These are phyloP conservation scores for Botrytis pseudocinerea DNA, from an alignment of 2,329 filamentous ascomycete species.

Conservation along the genomic window DNA sequence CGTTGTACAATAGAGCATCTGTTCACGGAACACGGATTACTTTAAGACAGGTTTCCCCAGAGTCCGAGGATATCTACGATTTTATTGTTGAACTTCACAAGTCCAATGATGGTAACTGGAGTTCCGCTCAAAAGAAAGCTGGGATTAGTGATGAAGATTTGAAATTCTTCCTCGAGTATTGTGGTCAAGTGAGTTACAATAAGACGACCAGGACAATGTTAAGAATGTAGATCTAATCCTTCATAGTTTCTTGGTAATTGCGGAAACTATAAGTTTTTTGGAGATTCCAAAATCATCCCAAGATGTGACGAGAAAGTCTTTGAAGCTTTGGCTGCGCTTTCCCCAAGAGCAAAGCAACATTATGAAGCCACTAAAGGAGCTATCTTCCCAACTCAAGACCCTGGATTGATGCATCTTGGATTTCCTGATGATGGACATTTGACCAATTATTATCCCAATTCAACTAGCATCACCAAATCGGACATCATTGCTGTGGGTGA, in stretches of 20 bases:
- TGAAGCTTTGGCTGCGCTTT: conserved; percentile 61
- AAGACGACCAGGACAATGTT: neutral
- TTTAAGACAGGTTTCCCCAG: conserved; percentile 78
- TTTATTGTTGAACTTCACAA: conserved; percentile 74
- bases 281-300: conserved; percentile 81
- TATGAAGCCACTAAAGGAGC: conserved; percentile 69
- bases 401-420: conserved; percentile 71
- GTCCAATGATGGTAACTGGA: conserved; percentile 69
- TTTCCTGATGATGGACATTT: conserved; percentile 74
- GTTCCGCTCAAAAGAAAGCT: conserved; percentile 62
- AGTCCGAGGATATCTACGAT: conserved; percentile 79
- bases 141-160: conserved; percentile 64
- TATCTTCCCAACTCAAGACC: conserved; percentile 68
- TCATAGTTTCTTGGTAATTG: conserved; percentile 71
- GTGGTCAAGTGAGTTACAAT: conserved; percentile 46
- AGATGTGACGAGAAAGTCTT: conserved; percentile 65
- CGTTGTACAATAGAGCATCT: conserved; percentile 57
- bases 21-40: conserved; percentile 76
- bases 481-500: conserved; percentile 73
- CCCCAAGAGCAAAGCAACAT: conserved; percentile 59
- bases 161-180: conserved; percentile 72
- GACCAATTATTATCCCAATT: conserved; percentile 81
- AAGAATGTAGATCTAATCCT: neutral
- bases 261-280: conserved; percentile 84
- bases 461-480: conserved; percentile 68